Base-by-base conservation (phyloP, 2,329 filamentous ascomycete species). In the Rutstroemia sp. region DNA sequence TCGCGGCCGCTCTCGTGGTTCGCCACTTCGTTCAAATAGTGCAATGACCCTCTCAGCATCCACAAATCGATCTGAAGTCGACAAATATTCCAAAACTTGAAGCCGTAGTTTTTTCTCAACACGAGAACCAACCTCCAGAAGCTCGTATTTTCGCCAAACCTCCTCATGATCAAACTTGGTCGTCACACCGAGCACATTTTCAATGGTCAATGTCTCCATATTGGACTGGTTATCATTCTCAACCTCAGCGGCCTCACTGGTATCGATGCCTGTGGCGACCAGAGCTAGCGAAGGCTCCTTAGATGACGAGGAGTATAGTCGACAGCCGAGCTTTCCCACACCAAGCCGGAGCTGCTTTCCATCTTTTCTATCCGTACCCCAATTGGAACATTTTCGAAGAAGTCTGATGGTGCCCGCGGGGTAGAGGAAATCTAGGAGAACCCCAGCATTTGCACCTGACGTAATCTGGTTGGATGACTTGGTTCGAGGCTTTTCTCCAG, bases 21-120 rank as follows among this genome's bases (percentile, higher is more conserved):
- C 25, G n/a, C 51, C 51, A 12, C 66, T 41, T 9, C 39, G 39
- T 27, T 74, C 64, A 62, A 82, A 82, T 8, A 82, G 58, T n/a
- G 69, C 59, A 49, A 74, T 69, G 17, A 72, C 69, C 48, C 76
- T 73, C 56, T 71, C 70, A 14, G 72, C 67, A 63, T 80, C 72
- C 23, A 70, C 49, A 2, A 64, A 38, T 12, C 67, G 60, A 44
- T 63, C 57, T 10, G 76, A 77, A n/a, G 59, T 62, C 7, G 71
- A 70, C 12, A 78, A 60, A 60, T 71, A 73, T 6, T 61, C 61
- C 51, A 76, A 69, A 12, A 73, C 51, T 12, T 56, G 51, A 14
- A 53, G 57, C 42, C 60, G 61, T 34, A 69, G 30, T 23, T n/a
- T 34, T 21, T 53, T 54, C 54, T 66, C 61, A 6, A 64, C 58